A percentile compares a stretch with the other conserved stretches of the same genome.
These are phyloP conservation scores for Trichoderma sp. DNA, from an alignment of 2,329 filamentous ascomycete species.

Conservation along the genomic window DNA sequence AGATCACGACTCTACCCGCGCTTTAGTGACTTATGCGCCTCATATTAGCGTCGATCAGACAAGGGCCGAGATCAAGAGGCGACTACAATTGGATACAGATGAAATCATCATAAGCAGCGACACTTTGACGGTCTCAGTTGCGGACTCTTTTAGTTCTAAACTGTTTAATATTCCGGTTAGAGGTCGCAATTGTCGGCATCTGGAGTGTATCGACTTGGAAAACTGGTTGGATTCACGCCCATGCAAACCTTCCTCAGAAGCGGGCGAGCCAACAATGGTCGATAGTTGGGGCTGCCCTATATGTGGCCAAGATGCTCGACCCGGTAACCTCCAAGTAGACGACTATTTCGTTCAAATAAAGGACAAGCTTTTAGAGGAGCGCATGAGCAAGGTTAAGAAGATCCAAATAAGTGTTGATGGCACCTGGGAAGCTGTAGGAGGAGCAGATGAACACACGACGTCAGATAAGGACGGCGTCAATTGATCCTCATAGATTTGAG, in stretches of 20 bases:
- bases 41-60: slow-evolving; percentile 54
- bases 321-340: slow-evolving; percentile 71
- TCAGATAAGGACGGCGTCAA: not conserved
- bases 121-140: slow-evolving; percentile 61
- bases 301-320: slow-evolving; percentile 77
- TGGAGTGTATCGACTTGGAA: slow-evolving; percentile 88
- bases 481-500: not conserved
- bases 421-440: slow-evolving; percentile 41
- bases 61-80: slow-evolving; percentile 59
- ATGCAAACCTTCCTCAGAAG: slow-evolving; percentile 43
- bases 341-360: slow-evolving; percentile 71
- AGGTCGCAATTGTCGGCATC: slow-evolving; percentile 70
- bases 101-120: slow-evolving; percentile 64
- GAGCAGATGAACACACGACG: slow-evolving; percentile 38
- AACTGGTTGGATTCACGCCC: slow-evolving; percentile 75
- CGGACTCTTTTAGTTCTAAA: slow-evolving; percentile 67
- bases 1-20: slow-evolving; percentile 50
- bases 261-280: slow-evolving; percentile 55
- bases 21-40: slow-evolving; percentile 43
- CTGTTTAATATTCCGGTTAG: slow-evolving; percentile 75
- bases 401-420: slow-evolving; percentile 41
- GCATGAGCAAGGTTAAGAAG: slow-evolving; percentile 36
- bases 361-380: slow-evolving; percentile 47
- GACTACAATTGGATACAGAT: slow-evolving; percentile 52
- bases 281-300: slow-evolving; percentile 89